A percentile compares a stretch with the other conserved stretches of the same genome.
Evolutionary conservation across 192 early-diverging fungal species (phyloP).

Genomic region (Mortierella alpina): DNA sequence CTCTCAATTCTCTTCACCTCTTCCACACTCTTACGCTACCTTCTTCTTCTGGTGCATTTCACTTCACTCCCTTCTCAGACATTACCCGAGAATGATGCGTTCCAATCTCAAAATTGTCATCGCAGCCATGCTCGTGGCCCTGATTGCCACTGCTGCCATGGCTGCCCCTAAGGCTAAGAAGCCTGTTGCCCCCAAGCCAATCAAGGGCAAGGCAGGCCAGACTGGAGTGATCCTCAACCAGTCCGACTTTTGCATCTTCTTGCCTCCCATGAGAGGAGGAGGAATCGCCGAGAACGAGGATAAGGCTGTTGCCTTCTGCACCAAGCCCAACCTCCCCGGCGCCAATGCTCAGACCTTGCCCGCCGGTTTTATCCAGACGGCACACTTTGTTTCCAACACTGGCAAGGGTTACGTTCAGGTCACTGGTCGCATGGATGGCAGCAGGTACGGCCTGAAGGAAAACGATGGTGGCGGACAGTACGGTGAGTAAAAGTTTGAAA

Average conservation of each 20-base stretch:
- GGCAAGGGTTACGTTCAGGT: constrained; percentile 56
- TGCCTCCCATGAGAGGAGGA: constrained; percentile 23
- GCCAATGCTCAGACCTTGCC: constrained; percentile 49
- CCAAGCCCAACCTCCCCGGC: constrained; percentile 12
- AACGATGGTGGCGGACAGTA: constrained; percentile 60
- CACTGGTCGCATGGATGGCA: constrained; percentile 58
- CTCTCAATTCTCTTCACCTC: too few species aligned
- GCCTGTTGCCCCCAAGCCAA: neutral
- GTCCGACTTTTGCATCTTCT: constrained; percentile 33
- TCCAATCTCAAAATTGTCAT: constrained; percentile 16
- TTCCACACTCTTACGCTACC: too few species aligned
- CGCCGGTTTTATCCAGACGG: constrained; percentile 51
- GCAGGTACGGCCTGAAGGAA: constrained; percentile 31
- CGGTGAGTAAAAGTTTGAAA: neutral
- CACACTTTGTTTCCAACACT: constrained; percentile 36
- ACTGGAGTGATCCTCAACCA: constrained; percentile 9
- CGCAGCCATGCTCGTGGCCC: constrained; percentile 14
- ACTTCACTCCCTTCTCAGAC: neutral
- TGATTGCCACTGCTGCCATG: constrained; percentile 20
- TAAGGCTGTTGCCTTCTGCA: constrained; percentile 39
- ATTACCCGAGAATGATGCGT: neutral
- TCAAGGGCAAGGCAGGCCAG: constrained; percentile 6
- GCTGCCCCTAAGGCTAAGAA: neutral
- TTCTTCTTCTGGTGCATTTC: neutral
- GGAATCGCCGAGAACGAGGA: constrained; percentile 26